Evolutionary conservation across 805 yeast species (phyloP).

Genomic region (Candida awuae): DNA sequence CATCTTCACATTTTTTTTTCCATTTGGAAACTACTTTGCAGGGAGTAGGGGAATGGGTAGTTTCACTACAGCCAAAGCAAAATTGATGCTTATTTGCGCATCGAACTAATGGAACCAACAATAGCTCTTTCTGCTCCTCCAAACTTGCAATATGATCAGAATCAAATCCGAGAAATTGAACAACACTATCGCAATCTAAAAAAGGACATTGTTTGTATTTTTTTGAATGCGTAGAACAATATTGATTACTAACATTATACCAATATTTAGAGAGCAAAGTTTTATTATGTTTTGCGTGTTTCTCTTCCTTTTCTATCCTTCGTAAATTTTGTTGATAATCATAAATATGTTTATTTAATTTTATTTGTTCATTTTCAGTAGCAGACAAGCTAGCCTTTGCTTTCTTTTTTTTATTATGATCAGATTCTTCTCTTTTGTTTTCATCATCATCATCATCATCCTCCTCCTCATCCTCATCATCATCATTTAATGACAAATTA

Average conservation of each 20-base stretch:
- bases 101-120: constrained; percentile 54
- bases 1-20: constrained; percentile 75
- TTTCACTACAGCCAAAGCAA: constrained; percentile 68
- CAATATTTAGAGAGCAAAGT: constrained; percentile 32
- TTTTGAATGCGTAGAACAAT: constrained; percentile 43
- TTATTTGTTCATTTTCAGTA: neutral
- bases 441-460: constrained; percentile 7
- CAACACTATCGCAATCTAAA: constrained; percentile 62
- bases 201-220: constrained; percentile 73
- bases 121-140: constrained; percentile 20
- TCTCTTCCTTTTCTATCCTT: constrained; percentile 18
- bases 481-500: constrained; percentile 6
- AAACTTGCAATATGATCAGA: constrained; percentile 22
- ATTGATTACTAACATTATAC: constrained; percentile 38
- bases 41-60: constrained; percentile 75
- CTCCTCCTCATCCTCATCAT: constrained; percentile 1
- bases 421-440: constrained; percentile 4
- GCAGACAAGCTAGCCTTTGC: neutral
- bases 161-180: constrained; percentile 32
- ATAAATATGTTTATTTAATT: constrained; percentile 8
- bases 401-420: constrained; percentile 9
- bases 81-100: constrained; percentile 65
- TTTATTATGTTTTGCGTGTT: constrained; percentile 17
- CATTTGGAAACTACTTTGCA: constrained; percentile 63
- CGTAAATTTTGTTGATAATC: constrained; percentile 20